These are phyloP conservation scores for Castanospermum australe DNA, from an alignment of 306 rosid genomes.

Conservation along the genomic window DNA sequence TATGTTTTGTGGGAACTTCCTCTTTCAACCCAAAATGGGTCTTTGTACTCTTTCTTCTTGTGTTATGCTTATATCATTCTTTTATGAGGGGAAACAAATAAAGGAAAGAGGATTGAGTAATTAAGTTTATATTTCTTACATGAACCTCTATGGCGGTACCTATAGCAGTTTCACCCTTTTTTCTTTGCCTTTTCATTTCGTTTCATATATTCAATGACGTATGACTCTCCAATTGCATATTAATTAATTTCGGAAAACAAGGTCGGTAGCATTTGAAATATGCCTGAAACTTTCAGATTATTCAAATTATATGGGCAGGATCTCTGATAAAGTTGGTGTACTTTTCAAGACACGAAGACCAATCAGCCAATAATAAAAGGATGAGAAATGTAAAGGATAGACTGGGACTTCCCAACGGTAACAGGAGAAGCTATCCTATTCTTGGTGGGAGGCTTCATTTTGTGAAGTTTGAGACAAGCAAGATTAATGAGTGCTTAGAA, in stretches of 20 bases:
- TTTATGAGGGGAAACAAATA: neutral
- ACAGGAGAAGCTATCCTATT: conserved; percentile 75
- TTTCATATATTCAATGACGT: neutral
- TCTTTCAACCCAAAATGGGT: neutral
- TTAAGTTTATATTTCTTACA: neutral
- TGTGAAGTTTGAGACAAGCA: conserved; percentile 85
- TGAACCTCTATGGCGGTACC: neutral
- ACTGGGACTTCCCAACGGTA: conserved; percentile 59
- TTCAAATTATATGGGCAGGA: conserved; percentile 42
- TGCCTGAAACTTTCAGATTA: conserved; percentile 6
- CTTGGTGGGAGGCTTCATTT: conserved; percentile 92
- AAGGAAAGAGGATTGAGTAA: neutral
- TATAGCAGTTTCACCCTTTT: neutral
- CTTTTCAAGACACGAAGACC: conserved; percentile 77
- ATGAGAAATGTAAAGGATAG: conserved; percentile 51
- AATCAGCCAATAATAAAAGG: conserved; percentile 58
- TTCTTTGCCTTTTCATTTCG: neutral
- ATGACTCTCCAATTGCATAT: neutral
- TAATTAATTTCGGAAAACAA: neutral
- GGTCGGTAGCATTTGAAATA: conserved; percentile 1
- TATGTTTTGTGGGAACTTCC: neutral
- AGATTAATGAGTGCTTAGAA: conserved; percentile 80
- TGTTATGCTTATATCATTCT: neutral
- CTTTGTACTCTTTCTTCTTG: neutral
- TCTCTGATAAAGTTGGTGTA: conserved; percentile 86